These are phyloP conservation scores for Tuber calosporum DNA, from an alignment of 495 filamentous ascomycete species.

Conservation along the genomic window DNA sequence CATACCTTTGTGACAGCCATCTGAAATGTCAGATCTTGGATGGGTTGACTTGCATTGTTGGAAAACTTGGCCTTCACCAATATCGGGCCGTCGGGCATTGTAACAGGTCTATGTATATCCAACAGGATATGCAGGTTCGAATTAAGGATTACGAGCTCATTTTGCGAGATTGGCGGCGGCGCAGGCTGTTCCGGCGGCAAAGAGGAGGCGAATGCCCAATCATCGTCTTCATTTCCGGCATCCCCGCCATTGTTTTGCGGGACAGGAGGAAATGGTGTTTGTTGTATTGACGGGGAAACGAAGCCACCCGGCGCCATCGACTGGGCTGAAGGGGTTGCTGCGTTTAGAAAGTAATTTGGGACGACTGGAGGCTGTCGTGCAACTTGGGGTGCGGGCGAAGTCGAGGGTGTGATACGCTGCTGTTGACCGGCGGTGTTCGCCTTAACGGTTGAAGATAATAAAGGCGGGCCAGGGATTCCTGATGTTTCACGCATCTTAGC, in stretches of 20 bases:
- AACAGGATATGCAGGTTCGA: constrained; percentile 51
- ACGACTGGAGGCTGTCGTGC: constrained; percentile 41
- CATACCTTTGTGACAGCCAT: constrained; percentile 86
- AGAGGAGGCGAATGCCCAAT: constrained; percentile 90
- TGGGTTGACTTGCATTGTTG: constrained; percentile 61
- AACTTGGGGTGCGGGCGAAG: constrained; percentile 45
- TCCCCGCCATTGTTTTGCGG: constrained; percentile 43
- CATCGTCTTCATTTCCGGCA: constrained; percentile 59
- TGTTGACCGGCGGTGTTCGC: constrained; percentile 50
- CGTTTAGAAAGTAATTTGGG: constrained; percentile 39
- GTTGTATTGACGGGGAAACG: constrained; percentile 36
- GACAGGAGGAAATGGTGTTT: constrained; percentile 38
- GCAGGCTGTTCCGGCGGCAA: constrained; percentile 53
- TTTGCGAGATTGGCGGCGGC: constrained; percentile 44
- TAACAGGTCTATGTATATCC: constrained; percentile 49
- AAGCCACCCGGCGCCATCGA: constrained; percentile 40
- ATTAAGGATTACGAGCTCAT: constrained; percentile 49
- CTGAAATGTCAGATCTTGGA: constrained; percentile 80
- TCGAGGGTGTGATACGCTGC: constrained; percentile 45
- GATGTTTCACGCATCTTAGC: constrained; percentile 16
- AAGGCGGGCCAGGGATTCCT: constrained; percentile 58
- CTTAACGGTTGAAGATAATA: constrained; percentile 58
- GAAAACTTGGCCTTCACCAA: constrained; percentile 62
- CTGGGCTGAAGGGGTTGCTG: constrained; percentile 40
- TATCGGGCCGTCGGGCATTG: constrained; percentile 50